Evolutionary conservation across 2,329 filamentous ascomycete species (phyloP).

Genomic region (Dendrostoma leiphaemia): DNA sequence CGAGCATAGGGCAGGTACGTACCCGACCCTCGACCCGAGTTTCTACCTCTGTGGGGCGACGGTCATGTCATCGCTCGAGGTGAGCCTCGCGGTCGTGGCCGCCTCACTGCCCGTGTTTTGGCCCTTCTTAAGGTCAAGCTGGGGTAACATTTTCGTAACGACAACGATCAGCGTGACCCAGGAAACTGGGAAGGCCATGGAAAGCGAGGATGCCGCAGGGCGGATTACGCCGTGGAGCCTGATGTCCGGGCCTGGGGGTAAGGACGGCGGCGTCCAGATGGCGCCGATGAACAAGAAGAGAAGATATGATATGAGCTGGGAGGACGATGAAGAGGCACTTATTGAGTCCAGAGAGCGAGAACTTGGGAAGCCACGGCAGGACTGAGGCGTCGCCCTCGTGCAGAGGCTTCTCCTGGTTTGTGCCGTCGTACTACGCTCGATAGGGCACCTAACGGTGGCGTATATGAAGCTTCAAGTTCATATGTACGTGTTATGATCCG

Average conservation of each 20-base stretch:
- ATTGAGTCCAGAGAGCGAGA: neutral
- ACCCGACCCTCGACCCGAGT: conserved; percentile 33
- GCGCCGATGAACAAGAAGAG: neutral
- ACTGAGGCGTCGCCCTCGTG: too few species aligned
- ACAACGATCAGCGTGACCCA: conserved; percentile 30
- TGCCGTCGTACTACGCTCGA: too few species aligned
- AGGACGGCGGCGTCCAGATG: neutral
- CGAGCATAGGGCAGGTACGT: conserved; percentile 27
- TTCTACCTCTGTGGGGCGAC: conserved; percentile 33
- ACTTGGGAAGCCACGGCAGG: neutral
- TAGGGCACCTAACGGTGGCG: too few species aligned
- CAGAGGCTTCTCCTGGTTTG: too few species aligned
- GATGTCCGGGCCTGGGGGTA: neutral
- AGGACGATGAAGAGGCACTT: neutral
- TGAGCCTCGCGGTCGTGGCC: conserved; percentile 23
- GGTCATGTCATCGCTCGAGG: conserved; percentile 32
- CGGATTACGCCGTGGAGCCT: conserved; percentile 4
- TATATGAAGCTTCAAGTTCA: too few species aligned
- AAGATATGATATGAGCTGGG: too few species aligned
- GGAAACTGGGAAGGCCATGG: conserved; percentile 4
- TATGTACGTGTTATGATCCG: too few species aligned
- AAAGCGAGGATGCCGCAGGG: neutral
- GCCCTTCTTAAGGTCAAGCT: conserved; percentile 24
- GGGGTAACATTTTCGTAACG: conserved; percentile 34
- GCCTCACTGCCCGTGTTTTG: conserved; percentile 10